phyloP scores from a whole-genome alignment of 2,329 filamentous ascomycete genomes.

The Cytospora paraplurivora region DNA sequence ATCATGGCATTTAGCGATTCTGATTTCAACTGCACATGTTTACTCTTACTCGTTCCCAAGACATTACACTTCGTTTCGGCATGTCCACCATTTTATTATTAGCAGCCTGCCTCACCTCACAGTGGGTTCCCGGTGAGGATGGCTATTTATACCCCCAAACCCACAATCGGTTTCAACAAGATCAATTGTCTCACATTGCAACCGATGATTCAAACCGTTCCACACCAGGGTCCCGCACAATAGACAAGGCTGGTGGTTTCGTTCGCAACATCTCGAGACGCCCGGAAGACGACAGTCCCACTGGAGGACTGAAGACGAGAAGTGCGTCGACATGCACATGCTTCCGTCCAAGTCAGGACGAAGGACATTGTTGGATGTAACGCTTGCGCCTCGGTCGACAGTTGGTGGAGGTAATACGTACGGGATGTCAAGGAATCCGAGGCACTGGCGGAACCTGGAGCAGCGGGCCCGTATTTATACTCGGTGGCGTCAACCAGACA shows the following conservation, averaged over 20 bases:
- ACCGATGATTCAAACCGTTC: constrained; percentile 8
- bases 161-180: constrained; percentile 28
- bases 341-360: background rate
- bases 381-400: constrained; percentile 1
- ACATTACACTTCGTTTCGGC: constrained; percentile 31
- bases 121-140: constrained; percentile 29
- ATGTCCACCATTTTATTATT: constrained; percentile 27
- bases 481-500: constrained; percentile 9
- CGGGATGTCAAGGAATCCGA: background rate
- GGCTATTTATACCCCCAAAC: constrained; percentile 29
- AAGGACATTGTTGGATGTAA: background rate
- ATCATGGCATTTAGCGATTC: constrained; percentile 52
- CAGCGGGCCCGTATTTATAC: constrained; percentile 14
- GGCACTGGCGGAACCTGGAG: constrained; percentile 12
- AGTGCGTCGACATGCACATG: background rate
- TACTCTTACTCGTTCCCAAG: constrained; percentile 30
- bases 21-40: constrained; percentile 38
- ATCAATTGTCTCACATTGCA: constrained; percentile 31
- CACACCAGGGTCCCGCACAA: constrained; percentile 11
- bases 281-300: background rate
- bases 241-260: constrained; percentile 1
- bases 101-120: constrained; percentile 28
- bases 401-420: constrained; percentile 17
- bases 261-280: constrained; percentile 7
- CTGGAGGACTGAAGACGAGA: background rate